Evolutionary conservation across 2,329 filamentous ascomycete genomes (phyloP).

Genomic region (Xylariaceae sp.): DNA sequence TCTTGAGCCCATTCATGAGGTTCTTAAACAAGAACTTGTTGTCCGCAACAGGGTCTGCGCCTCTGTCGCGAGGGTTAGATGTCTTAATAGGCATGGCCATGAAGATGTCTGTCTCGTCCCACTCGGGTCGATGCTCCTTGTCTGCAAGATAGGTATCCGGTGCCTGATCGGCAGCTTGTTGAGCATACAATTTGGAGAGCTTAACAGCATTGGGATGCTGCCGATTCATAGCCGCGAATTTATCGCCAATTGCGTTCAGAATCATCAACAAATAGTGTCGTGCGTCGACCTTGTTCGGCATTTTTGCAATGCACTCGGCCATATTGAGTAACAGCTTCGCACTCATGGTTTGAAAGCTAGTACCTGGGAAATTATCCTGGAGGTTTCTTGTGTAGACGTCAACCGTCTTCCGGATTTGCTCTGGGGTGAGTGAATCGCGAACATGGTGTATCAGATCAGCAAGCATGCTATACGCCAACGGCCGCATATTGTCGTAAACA

Average conservation of each 20-base stretch:
- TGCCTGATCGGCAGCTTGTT: constrained; percentile 58
- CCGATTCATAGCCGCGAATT: constrained; percentile 96
- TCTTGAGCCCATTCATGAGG: constrained; percentile 90
- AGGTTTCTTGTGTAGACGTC: constrained; percentile 96
- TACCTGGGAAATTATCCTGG: constrained; percentile 92
- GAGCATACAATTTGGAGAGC: constrained; percentile 71
- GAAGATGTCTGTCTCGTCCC: constrained; percentile 98
- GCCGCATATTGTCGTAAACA: constrained; percentile 93
- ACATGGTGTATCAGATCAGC: constrained; percentile 98
- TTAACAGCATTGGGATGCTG: constrained; percentile 95
- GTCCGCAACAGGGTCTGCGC: constrained; percentile 84
- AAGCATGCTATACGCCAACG: constrained; percentile 95
- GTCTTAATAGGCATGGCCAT: constrained; percentile 94
- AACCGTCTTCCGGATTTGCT: constrained; percentile 92
- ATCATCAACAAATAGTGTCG: constrained; percentile 97
- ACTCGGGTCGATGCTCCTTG: constrained; percentile 76
- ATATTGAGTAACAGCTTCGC: constrained; percentile 95
- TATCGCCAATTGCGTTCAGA: constrained; percentile 94
- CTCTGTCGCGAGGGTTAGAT: constrained; percentile 82
- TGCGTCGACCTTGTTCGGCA: constrained; percentile 89
- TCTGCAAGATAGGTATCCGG: constrained; percentile 82
- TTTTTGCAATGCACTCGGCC: constrained; percentile 94
- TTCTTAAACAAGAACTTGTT: constrained; percentile 99
- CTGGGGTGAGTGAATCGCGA: constrained; percentile 77
- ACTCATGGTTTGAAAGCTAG: constrained; percentile 99